Evolutionary conservation across 2,329 filamentous ascomycete species (phyloP), one percentile per base, ranked within the genome.

Genomic region (Arthrobotrys sinensis): DNA sequence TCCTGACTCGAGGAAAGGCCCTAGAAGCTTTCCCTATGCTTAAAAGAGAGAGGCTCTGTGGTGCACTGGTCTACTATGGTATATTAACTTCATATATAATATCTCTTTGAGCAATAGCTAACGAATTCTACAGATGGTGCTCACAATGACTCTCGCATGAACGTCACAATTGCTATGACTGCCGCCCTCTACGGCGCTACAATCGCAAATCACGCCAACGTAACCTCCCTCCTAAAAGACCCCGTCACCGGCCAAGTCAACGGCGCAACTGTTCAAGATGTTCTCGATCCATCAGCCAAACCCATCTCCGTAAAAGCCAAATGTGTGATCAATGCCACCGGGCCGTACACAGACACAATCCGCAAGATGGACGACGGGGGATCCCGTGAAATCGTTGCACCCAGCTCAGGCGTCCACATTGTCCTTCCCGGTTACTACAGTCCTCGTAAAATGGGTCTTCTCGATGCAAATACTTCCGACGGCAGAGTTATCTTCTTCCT

Each of bases 61-160:
- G 93, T 78, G 93, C 93, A 73, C 86, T 96, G 82, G 93, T 96
- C 24, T 97, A 97, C 87, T 96, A 96, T 83, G 88, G 88, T 89
- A 84, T 45, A 66, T 82, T 75, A 46, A 24, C 34, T 24, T 40
- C 8, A n/a, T 19, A 8, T 11, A 32, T n/a, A 10, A 38, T 10
- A 36, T 43, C 36, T 38, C 6, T 10, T 55, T 0, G 8, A 8
- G 36, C 6, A 21, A 72, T 88, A 16, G 52, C 66, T 77, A 71
- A 71, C 28, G 12, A 38, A 21, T n/a, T 24, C 3, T 7, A 32
- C 40, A 82, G 93, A 97, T 85, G 93, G 93, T 81, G 93, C 92
- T 34, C 93, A 97, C 85, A 97, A 97, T 83, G 93, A 97, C 84
- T 96, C 93, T 19, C 90, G 93, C 62, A 96, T 97, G 93, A 96